phyloP scores from a whole-genome alignment of 1,139 yeast genomes.

The Nakaseomyces sp. region DNA sequence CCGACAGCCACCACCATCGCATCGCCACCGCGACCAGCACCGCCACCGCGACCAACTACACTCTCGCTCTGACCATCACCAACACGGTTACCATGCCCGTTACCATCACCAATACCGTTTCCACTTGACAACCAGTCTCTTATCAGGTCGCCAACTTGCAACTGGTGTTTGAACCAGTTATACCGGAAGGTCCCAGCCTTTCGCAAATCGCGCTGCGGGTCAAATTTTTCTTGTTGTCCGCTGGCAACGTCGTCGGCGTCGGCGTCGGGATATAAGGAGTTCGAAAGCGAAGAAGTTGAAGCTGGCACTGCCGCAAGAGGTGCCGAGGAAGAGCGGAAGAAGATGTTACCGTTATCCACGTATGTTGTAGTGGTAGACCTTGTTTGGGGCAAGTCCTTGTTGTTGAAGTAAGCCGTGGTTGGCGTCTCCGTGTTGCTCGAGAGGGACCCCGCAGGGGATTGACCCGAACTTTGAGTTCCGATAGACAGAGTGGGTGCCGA shows the following conservation, averaged over 20 bases:
- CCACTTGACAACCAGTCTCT: slow-evolving; percentile 5
- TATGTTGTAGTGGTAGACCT: background rate
- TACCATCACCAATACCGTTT: background rate
- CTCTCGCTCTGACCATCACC: no score
- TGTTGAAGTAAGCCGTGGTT: background rate
- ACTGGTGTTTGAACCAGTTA: slow-evolving; percentile 1
- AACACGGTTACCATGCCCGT: background rate
- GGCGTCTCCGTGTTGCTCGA: background rate
- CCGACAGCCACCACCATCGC: background rate
- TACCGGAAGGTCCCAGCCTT: slow-evolving; percentile 1
- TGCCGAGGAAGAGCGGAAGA: background rate
- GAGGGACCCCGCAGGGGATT: background rate
- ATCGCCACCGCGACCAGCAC: background rate
- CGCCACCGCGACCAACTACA: no score
- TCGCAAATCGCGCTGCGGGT: slow-evolving; percentile 1
- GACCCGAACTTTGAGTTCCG: background rate
- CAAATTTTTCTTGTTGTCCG: slow-evolving; percentile 5
- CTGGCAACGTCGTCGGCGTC: slow-evolving; percentile 2
- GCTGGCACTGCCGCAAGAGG: no score
- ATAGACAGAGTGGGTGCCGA: background rate
- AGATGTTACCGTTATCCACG: slow-evolving; percentile 4
- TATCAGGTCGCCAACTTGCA: slow-evolving; percentile 3
- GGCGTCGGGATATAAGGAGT: background rate
- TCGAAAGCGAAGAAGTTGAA: background rate
- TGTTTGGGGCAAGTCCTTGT: background rate